phyloP scores from a whole-genome alignment of 2,329 filamentous ascomycete species.

The Colletotrichum cordylinicola region DNA sequence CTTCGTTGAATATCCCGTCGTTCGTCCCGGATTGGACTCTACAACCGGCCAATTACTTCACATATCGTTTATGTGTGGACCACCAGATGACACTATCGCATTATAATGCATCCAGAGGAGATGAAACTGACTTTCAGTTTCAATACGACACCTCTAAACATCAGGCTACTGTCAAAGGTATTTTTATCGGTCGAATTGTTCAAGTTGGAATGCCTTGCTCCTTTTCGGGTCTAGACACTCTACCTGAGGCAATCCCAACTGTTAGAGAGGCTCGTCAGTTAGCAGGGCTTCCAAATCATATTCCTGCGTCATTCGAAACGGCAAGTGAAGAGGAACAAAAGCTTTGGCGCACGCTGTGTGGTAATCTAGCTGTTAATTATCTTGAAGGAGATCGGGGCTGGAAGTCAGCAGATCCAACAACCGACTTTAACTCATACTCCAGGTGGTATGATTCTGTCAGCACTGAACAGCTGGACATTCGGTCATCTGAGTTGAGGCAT shows the following conservation, averaged over 20 bases:
- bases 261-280: not conserved
- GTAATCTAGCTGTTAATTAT: not conserved
- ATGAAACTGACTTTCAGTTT: not conserved
- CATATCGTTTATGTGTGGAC: not conserved
- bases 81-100: not conserved
- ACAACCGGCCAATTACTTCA: not conserved
- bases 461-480: not conserved
- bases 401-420: not conserved
- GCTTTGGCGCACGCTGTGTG: not conserved
- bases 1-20: not conserved
- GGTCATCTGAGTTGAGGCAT: not conserved
- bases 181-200: not conserved
- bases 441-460: not conserved
- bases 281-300: not conserved
- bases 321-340: not conserved
- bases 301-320: not conserved
- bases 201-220: not conserved
- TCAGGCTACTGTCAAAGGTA: not conserved
- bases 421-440: not conserved
- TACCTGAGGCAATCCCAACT: not conserved
- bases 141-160: not conserved
- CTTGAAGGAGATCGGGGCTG: not conserved
- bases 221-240: not conserved
- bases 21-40: not conserved
- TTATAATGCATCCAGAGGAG: not conserved